Base-by-base conservation (phyloP, 2,329 filamentous ascomycete species). In the Phyllosticta paracitricarpa region DNA sequence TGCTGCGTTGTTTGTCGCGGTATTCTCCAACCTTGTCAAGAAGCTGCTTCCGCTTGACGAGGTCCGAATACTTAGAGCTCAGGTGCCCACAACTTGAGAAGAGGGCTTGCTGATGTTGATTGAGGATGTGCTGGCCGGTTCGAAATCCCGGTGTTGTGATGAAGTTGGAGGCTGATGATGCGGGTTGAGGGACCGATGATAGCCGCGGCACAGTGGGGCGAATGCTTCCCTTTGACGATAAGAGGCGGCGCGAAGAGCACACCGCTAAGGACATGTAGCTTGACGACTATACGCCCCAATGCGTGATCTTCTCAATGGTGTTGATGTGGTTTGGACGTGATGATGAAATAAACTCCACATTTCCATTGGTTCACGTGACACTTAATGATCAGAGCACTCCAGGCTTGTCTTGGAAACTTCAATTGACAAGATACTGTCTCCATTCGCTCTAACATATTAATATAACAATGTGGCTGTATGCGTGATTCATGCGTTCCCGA, bases 1-100 rank as follows among this genome's bases (percentile, higher is more conserved):
- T n/a, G 17, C 40, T 19, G 2, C 14, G 40, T n/a, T 48, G 40
- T n/a, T 48, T 48, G 40, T 48, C 40, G 40, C 40, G 40, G 10
- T 61, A 61, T 51, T 61, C 54, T 3, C n/a, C 24, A 33, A 61
- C 59, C 19, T 55, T 54, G 9, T 40, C 9, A 48, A 61, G 55
- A 22, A 61, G 30, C 51, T 57, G 48, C 10, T 54, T 54, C 17
- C 55, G 59, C 19, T 51, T 54, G 30, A 52, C n/a, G 22, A 61
- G 55, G 19, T 61, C 58, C 40, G 40, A 48, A 17, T 48, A 19
- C n/a, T 48, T 48, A 17, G 40, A 48, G 40, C 40, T 4, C 14
- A 48, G 17, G n/a, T 17, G 17, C 7, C 17, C 14, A 48, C 12
- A 48, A n/a, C 14, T n/a, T 7, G 40, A 48, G n/a, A 48, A 48